Evolutionary conservation across 163 green algal genomes (phyloP).

Genomic region (Prototheca wickerhamii): DNA sequence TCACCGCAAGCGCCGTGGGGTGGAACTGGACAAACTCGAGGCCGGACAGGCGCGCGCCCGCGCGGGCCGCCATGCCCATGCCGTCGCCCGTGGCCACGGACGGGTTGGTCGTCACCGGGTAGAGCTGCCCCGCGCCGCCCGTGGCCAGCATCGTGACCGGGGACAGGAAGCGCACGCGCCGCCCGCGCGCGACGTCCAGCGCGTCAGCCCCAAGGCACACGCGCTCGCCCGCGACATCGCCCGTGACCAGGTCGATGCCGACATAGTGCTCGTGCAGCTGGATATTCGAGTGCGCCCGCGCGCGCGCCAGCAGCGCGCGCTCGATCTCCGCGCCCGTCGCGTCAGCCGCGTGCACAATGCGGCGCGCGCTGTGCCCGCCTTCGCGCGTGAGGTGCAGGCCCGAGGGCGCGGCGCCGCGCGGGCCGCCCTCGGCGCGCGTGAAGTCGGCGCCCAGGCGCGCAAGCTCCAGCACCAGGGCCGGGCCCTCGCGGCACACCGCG

Average conservation of each 20-base stretch:
- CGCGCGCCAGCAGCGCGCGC: conserved; percentile 71
- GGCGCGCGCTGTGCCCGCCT: conserved; percentile 83
- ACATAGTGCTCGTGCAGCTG: conserved; percentile 85
- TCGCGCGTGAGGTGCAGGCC: conserved; percentile 89
- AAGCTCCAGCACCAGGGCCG: conserved; percentile 50
- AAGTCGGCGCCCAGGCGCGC: conserved; percentile 53
- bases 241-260: conserved; percentile 76
- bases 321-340: conserved; percentile 92
- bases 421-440: conserved; percentile 28
- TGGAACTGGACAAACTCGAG: conserved; percentile 99
- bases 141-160: conserved; percentile 82
- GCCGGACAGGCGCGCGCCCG: conserved; percentile 71
- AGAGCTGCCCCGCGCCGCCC: conserved; percentile 90
- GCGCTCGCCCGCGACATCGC: conserved; percentile 33
- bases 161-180: conserved; percentile 63
- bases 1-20: conserved; percentile 53
- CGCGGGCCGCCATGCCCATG: conserved; percentile 89
- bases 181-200: conserved; percentile 7
- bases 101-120: conserved; percentile 96
- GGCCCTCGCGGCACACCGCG: conserved; percentile 78
- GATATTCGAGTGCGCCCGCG: conserved; percentile 66
- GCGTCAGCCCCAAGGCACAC: conserved; percentile 29
- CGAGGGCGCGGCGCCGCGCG: conserved; percentile 10
- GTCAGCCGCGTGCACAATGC: conserved; percentile 94
- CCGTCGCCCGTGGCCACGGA: conserved; percentile 89